Evolutionary conservation across 805 yeast genomes (phyloP).

Genomic region (Nakazawaea holstii): DNA sequence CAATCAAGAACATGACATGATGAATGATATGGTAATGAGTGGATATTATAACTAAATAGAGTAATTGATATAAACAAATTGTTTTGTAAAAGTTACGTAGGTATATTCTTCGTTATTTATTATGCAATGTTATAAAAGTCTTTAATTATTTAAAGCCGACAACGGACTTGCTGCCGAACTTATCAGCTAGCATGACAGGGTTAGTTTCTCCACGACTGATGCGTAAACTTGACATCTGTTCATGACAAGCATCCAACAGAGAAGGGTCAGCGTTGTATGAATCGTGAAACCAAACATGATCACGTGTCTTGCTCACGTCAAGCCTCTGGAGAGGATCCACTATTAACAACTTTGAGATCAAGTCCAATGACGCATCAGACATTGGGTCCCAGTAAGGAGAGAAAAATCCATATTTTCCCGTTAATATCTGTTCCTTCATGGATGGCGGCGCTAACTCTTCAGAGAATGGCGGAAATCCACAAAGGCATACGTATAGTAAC

Average conservation of each 20-base stretch:
- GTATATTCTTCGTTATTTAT: not conserved
- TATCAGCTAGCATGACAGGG: constrained; percentile 7
- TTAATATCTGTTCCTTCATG: constrained; percentile 68
- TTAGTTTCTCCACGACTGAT: constrained; percentile 3
- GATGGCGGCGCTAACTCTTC: constrained; percentile 78
- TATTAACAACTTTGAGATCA: constrained; percentile 56
- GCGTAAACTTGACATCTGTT: not conserved
- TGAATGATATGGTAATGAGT: constrained; percentile 9
- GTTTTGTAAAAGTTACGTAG: too few species aligned
- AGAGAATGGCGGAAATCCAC: constrained; percentile 84
- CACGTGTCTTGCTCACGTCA: constrained; percentile 14
- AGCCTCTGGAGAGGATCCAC: constrained; percentile 43
- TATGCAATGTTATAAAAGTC: not conserved
- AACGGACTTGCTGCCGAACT: constrained; percentile 3
- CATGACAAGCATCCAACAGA: not conserved
- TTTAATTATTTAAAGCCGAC: not conserved
- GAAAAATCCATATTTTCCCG: constrained; percentile 66
- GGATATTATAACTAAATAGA: constrained; percentile 3
- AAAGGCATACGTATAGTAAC: constrained; percentile 67
- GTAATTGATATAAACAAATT: not conserved
- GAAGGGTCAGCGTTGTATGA: not conserved
- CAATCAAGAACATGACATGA: not conserved
- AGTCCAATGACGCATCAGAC: constrained; percentile 57
- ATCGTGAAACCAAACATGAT: constrained; percentile 8
- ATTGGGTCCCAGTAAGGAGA: constrained; percentile 78